These are phyloP conservation scores for Chamaenerion angustifolium DNA, from an alignment of 345 rosid genomes.

Conservation along the genomic window DNA sequence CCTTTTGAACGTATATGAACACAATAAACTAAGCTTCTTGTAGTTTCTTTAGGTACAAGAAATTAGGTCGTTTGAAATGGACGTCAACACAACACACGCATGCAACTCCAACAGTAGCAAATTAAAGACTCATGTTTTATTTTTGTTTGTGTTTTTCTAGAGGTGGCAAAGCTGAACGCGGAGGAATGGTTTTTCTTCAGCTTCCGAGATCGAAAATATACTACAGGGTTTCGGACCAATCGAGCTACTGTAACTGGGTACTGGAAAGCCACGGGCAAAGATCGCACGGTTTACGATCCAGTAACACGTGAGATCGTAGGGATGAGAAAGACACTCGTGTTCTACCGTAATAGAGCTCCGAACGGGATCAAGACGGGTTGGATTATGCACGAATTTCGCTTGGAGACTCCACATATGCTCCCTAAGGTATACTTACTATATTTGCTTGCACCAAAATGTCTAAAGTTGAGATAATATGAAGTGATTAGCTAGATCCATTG, in stretches of 20 bases:
- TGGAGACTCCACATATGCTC: conserved; percentile 80
- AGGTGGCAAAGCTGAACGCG: conserved; percentile 88
- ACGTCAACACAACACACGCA: too few species aligned
- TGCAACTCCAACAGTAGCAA: background rate
- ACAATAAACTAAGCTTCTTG: too few species aligned
- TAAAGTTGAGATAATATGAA: too few species aligned
- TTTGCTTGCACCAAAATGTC: too few species aligned
- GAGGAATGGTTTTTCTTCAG: conserved; percentile 98
- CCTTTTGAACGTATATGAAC: too few species aligned
- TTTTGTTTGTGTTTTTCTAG: conserved; percentile 11
- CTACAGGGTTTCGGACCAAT: conserved; percentile 84
- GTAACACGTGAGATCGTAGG: conserved; percentile 51
- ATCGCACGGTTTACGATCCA: conserved; percentile 71
- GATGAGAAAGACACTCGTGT: conserved; percentile 95
- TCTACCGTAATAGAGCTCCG: conserved; percentile 83
- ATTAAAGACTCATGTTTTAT: background rate
- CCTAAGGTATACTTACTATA: conserved; percentile 53
- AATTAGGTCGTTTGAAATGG: too few species aligned
- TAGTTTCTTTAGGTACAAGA: too few species aligned
- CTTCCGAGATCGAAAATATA: conserved; percentile 81
- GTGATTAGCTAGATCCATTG: too few species aligned
- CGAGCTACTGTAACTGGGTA: conserved; percentile 77
- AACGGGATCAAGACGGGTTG: conserved; percentile 89
- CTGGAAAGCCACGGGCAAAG: conserved; percentile 99
- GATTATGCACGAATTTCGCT: conserved; percentile 99